A percentile compares a stretch with the other conserved stretches of the same genome.
Conservation (phyloP, 129 eudicot genomes). For the Calendula officinalis region DNA sequence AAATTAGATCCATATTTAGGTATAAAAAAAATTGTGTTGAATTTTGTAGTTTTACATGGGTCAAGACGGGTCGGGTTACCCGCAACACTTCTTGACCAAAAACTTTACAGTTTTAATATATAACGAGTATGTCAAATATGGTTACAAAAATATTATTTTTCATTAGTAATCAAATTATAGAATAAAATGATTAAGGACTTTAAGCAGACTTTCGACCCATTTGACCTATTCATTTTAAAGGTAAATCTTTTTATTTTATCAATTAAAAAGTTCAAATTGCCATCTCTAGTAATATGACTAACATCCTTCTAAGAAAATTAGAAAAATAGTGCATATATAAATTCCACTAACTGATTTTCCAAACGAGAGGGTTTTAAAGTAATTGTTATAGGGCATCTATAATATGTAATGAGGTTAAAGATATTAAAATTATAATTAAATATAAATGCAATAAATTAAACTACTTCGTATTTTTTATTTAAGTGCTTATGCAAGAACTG, state of each 20-base stretch:
- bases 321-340: not conserved
- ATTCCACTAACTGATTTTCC: not conserved
- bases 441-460: conserved; percentile 8
- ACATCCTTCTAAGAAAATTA: not conserved
- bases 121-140: not conserved
- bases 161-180: not conserved
- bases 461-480: not conserved
- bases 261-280: not conserved
- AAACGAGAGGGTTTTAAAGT: conserved; percentile 3
- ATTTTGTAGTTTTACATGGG: not conserved
- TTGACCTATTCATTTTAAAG: not conserved
- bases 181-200: not conserved
- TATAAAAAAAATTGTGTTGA: not conserved
- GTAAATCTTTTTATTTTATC: not conserved
- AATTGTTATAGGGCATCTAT: not conserved
- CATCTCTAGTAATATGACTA: not conserved
- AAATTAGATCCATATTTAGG: not conserved
- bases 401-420: conserved; percentile 4
- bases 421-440: not conserved
- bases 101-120: too few relatives aligned
- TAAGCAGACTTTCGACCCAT: not conserved
- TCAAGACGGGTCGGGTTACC: not conserved
- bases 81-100: not conserved
- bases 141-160: not conserved
- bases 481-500: conserved; percentile 18